Percentiles rank a stretch among this genome's conserved stretches.
phyloP scores from a whole-genome alignment of 2,329 filamentous ascomycete species.

The Purpureocillium lavendulum region DNA sequence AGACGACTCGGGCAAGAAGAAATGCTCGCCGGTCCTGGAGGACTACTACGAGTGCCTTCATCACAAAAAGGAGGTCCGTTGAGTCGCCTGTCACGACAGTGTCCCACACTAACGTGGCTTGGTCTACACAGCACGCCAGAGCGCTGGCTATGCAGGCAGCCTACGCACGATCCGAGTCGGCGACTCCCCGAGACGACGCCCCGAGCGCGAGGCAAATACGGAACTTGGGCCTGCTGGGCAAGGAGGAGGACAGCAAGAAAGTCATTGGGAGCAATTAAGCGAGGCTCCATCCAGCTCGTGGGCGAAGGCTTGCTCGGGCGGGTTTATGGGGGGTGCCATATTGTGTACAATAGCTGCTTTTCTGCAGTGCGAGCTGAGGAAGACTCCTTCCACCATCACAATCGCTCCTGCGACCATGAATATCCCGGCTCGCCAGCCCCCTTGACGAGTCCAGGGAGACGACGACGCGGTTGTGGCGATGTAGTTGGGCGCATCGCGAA shows the following conservation, averaged over 20 bases:
- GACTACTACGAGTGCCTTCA: constrained; percentile 99
- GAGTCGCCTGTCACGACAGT: not conserved
- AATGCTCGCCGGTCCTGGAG: constrained; percentile 77
- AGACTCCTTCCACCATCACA: no score
- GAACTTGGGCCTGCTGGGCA: constrained; percentile 74
- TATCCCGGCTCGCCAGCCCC: no score
- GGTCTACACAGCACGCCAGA: constrained; percentile 58
- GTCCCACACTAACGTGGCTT: constrained; percentile 3
- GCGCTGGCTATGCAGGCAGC: constrained; percentile 72
- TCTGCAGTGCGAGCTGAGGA: no score
- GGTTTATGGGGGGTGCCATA: no score
- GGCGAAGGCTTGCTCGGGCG: no score
- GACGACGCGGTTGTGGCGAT: no score
- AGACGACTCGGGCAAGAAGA: constrained; percentile 73
- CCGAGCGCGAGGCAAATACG: constrained; percentile 81
- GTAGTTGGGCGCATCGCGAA: no score
- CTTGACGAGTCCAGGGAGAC: no score
- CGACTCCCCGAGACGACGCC: constrained; percentile 69
- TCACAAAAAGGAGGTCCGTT: constrained; percentile 91
- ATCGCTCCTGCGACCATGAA: no score
- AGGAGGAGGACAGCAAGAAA: constrained; percentile 70
- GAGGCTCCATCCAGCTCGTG: no score
- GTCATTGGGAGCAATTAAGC: constrained; percentile 33
- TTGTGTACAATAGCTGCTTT: not conserved
- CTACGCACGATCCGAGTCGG: constrained; percentile 70